Base-by-base conservation (phyloP, 495 filamentous ascomycete species). In the Aspergillus heteromorphus region DNA sequence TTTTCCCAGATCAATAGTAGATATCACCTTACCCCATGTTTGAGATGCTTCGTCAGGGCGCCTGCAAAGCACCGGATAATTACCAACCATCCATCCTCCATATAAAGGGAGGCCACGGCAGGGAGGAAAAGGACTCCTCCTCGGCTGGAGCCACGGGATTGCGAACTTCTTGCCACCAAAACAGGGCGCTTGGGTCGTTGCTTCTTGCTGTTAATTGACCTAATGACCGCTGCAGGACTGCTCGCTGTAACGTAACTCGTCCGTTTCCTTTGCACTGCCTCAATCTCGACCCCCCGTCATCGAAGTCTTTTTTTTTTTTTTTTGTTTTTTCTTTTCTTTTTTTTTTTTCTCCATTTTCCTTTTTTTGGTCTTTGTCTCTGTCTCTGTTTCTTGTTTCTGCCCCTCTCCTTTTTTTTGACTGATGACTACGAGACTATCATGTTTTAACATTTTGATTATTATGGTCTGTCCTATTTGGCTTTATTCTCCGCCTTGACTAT, bases 221-320 rank as follows among this genome's bases (percentile, higher is more conserved):
- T 47, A 47, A 47, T 40, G 34, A 57, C 42, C 45, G 30, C 30
- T 57, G 42, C 55, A 51, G 55, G 52, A 34, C 45, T 53, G 40
- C 40, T 27, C 29, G 16, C 34, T 55, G 57, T 49, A 60, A 59
- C 49, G 31, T 63, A 41, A 63, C 61, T 63, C 57, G 57, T 60
- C 38, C 29, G 25, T 49, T n/a, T 17, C 14, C 11, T 16, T 51
- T 65, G 63, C 63, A 65, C 63, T 65, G 63, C 63, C 63, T 65
- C 63, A 59, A 23, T 62, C 21, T 29, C 11, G 4, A 7, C n/a
- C 23, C 34, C 31, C 49, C 41, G 31, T 19, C 29, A 54, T 48
- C 14, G 34, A 43, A 47, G 11, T 47, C 27, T 42, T 20, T 48
- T 41, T 41, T 30, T 23, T 31, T 27, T 27, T 55, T 29, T 49